Evolutionary conservation across 2,329 filamentous ascomycete species (phyloP).

Genomic region (Sporothrix schenckii): DNA sequence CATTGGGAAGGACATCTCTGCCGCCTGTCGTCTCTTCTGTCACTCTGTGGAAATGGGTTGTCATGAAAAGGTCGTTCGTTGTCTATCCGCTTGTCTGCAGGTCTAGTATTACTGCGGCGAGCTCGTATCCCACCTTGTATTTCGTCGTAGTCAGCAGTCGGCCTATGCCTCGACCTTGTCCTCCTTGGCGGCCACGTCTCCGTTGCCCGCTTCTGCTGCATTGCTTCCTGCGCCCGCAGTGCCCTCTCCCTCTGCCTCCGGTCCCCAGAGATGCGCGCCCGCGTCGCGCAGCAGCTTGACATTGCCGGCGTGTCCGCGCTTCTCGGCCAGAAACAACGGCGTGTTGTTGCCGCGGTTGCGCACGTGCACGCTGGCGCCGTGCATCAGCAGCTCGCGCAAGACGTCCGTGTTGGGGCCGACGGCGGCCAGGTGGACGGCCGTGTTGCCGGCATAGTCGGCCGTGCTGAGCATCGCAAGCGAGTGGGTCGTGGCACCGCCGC

Average conservation of each 20-base stretch:
- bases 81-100: neutral
- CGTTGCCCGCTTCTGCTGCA: neutral
- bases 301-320: conserved; percentile 58
- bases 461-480: conserved; percentile 65
- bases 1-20: neutral
- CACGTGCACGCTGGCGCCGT: conserved; percentile 68
- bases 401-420: conserved; percentile 59
- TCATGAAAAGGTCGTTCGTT: conserved; percentile 10
- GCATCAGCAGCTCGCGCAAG: conserved; percentile 60
- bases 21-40: neutral
- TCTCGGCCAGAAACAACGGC: conserved; percentile 64
- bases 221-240: neutral
- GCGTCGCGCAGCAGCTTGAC: conserved; percentile 60
- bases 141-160: too few relatives aligned
- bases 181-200: neutral
- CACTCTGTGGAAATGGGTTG: neutral
- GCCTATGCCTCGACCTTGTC: neutral
- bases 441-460: conserved; percentile 81
- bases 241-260: conserved; percentile 43
- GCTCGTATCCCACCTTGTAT: too few relatives aligned
- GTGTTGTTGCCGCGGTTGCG: conserved; percentile 68
- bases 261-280: conserved; percentile 62
- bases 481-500: conserved; percentile 57
- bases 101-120: neutral
- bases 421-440: conserved; percentile 62